Evolutionary conservation across 257 asterid species (phyloP).

Genomic region (Paraleonurus japonicus): DNA sequence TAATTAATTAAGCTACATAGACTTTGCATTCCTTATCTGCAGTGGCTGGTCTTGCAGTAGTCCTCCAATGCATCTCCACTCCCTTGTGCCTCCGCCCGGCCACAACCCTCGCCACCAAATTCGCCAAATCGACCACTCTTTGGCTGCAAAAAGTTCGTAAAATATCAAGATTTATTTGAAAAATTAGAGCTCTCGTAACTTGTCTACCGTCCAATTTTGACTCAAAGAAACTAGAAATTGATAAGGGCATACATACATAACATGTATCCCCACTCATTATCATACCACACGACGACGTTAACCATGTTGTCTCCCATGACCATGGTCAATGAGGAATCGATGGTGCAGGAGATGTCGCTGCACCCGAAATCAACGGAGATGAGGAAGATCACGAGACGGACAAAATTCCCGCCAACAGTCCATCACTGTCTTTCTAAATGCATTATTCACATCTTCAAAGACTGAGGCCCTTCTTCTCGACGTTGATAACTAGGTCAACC

Average conservation of each 20-base stretch:
- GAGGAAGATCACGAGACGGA: slow-evolving; percentile 64
- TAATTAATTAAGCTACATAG: slow-evolving; percentile 45
- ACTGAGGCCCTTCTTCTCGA: too few relatives aligned
- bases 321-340: slow-evolving; percentile 94
- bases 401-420: slow-evolving; percentile 65
- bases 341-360: slow-evolving; percentile 80
- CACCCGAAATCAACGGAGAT: slow-evolving; percentile 88
- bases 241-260: too few relatives aligned
- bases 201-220: too few relatives aligned
- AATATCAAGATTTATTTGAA: neutral
- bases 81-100: slow-evolving; percentile 57
- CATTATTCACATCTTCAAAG: too few relatives aligned
- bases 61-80: slow-evolving; percentile 88
- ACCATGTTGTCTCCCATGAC: slow-evolving; percentile 98
- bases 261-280: slow-evolving; percentile 99
- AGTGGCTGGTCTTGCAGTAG: slow-evolving; percentile 66
- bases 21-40: slow-evolving; percentile 86
- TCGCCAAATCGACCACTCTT: slow-evolving; percentile 93
- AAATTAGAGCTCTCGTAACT: too few relatives aligned
- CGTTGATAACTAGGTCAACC: too few relatives aligned
- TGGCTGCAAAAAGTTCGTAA: slow-evolving; percentile 51
- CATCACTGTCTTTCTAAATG: too few relatives aligned
- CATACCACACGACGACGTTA: slow-evolving; percentile 92
- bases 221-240: too few relatives aligned
- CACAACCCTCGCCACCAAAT: slow-evolving; percentile 80